Base-by-base conservation (phyloP, 345 rosid species). In the Eucalyptus viminalis region DNA sequence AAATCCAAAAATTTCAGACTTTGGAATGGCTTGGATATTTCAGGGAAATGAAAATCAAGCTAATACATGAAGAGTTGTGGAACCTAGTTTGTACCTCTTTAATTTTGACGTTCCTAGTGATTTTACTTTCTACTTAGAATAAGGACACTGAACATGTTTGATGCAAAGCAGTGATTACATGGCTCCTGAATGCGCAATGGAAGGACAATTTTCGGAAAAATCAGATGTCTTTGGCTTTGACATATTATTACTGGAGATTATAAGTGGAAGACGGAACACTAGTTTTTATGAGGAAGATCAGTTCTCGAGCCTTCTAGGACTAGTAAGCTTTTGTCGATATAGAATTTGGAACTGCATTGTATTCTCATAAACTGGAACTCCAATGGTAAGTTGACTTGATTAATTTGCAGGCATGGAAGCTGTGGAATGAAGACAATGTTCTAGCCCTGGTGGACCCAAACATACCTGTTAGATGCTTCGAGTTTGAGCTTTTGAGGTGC, bases 1-100 rank as follows among this genome's bases (percentile, higher is more conserved):
- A 16, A 93, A 93, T 45, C 95, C 95, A 1, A 94, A 92, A 22
- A 92, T 95, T 88, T 93, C 93, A n/a, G 94, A 95, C 86, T 95
- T 95, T 49, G 96, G 95, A 22, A 92, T 92, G 90, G 96, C 94
- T 5, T 88, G 92, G 88, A 89, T 94, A 87, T 93, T 93, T 47
- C 86, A 76, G 37, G 90, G 53, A 14, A 91, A 91, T 40, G 90
- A 94, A 86, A 89, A 88, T 91, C 92, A 92, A 89, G 94, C 92
- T 43, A 92, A 90, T 72, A 95, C 95, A 11, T 76, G 56, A 88
- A 92, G 93, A 53, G 90, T 94, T 85, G 95, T 92, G 13, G 96
- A 21, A 94, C 96, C 86, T 92, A 91, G 95, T 94, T 88, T 92
- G 94, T 90, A 37, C 44, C 27, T 58, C 54, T 80, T 81, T 19